Base-by-base conservation (phyloP, 2,329 filamentous ascomycete genomes). In the Talaromyces sp. region DNA sequence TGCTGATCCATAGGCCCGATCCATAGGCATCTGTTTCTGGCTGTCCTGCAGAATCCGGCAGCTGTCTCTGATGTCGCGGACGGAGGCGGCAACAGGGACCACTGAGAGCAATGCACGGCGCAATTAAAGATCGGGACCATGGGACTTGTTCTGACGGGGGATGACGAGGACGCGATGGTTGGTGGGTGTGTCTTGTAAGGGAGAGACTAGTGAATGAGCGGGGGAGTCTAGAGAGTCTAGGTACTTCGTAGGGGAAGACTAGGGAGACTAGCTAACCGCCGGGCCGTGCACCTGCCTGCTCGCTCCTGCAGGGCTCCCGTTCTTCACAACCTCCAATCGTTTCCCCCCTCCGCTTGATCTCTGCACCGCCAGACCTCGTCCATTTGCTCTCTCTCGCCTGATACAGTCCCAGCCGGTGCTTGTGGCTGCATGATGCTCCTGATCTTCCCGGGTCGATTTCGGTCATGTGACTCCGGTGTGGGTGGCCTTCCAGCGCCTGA, bases 381-480 rank as follows among this genome's bases (percentile, higher is more conserved):
- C 10, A 43, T 59, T 19, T 45, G 56, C 56, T 7, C 39, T 59
- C 56, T 54, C 52, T 41, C 22, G n/a, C 43, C 56, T 60, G 22
- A 24, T 64, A 54, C 50, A 39, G 50, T 50, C 50, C 59, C 59
- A 47, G 59, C 47, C 22, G 19, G 61, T 49, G 64, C 64, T 35
- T 59, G 62, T 58, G 63, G 62, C 50, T 62, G 66, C 66, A 65
- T 57, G 54, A 49, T 60, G 66, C 50, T 45, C 62, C 62, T 63
- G 65, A 57, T 52, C 37, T 61, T 24, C 56, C 49, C 56, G 66
- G 66, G 57, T 68, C 67, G 65, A 56, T 62, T 70, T 72, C 68
- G 69, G 73, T 78, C 76, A 78, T 78, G 76, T 78, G 76, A 78
- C 74, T 68, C 37, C 31, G n/a, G 66, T 66, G 68, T 70, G 68